phyloP scores from a whole-genome alignment of 306 rosid species.

The Malus asiatica region DNA sequence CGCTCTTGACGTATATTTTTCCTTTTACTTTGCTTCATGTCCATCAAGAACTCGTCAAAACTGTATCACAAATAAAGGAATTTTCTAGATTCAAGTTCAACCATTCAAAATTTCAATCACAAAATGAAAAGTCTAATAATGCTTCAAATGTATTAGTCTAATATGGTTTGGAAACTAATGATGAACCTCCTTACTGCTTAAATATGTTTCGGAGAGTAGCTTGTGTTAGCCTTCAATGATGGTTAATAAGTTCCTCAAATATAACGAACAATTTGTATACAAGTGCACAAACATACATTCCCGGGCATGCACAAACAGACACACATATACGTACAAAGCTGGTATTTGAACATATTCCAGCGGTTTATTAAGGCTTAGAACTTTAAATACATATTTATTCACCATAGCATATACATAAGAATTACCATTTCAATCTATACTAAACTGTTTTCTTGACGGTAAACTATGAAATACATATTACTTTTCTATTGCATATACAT shows the following conservation, averaged over 20 bases:
- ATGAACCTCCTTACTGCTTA: not conserved
- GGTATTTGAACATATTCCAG: not conserved
- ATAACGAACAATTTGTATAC: not conserved
- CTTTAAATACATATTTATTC: not conserved
- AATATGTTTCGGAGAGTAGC: not conserved
- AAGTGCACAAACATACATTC: not conserved
- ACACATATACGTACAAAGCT: too few species aligned
- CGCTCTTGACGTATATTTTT: constrained; percentile 96
- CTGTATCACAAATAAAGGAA: constrained; percentile 29
- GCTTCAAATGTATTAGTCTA: not conserved
- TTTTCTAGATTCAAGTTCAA: not conserved
- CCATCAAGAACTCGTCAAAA: constrained; percentile 92
- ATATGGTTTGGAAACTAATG: not conserved
- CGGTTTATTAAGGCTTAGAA: not conserved
- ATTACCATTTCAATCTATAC: too few species aligned
- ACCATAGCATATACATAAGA: too few species aligned
- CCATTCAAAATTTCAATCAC: not conserved
- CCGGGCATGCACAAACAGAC: too few species aligned
- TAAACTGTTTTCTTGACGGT: not conserved
- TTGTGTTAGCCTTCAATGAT: not conserved
- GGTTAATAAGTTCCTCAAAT: not conserved
- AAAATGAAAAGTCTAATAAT: not conserved
- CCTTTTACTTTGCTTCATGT: constrained; percentile 91
- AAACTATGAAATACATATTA: not conserved
- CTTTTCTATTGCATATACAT: not conserved